Base-by-base conservation (phyloP, 2,329 filamentous ascomycete genomes). In the Didymella exigua region DNA sequence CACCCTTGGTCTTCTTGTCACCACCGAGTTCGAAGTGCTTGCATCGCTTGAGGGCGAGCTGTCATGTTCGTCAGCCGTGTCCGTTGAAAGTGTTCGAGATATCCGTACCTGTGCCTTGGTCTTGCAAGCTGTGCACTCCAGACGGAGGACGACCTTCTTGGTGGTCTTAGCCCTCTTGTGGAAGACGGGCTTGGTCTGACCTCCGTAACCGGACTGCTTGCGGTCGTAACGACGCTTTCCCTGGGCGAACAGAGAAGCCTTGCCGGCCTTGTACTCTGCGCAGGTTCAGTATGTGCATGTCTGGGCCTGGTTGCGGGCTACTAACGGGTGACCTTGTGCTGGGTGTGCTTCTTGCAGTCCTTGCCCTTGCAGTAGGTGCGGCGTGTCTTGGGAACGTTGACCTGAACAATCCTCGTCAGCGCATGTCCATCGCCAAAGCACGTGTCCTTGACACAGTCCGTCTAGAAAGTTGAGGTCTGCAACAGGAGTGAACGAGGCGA, bases 1-100 rank as follows among this genome's bases (percentile, higher is more conserved):
- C 95, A 89, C 95, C 95, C 92, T 99, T 99, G 76, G 95, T 99
- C 91, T 99, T 99, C 93, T 99, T 99, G 89, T 99, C 95, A 88
- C 95, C 95, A 89, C 95, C 95, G 77, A 99, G 85, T 86, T 99
- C 95, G 84, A 99, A 99, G 88, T 99, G 95, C 90, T 99, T 99
- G 92, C 95, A 99, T 79, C 95, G 91, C 90, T 99, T 99, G 82
- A 99, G 86, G 73, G 95, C 87, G 77, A 99, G 86, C 86, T 99
- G 92, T 81, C 88, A 88, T 89, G 33, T 14, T 16, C 40, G 61
- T 71, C 50, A 71, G 66, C 46, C 11, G 11, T 27, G 16, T 29
- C 10, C 9, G 11, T 24, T 29, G 18, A 2, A 14, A 10, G 7
- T 24, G 5, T n/a, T 10, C 29, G 5, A 6, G 16, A 10, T 18